Conservation (phyloP, 2,329 filamentous ascomycete species). For the Cordyceps militaris region DNA sequence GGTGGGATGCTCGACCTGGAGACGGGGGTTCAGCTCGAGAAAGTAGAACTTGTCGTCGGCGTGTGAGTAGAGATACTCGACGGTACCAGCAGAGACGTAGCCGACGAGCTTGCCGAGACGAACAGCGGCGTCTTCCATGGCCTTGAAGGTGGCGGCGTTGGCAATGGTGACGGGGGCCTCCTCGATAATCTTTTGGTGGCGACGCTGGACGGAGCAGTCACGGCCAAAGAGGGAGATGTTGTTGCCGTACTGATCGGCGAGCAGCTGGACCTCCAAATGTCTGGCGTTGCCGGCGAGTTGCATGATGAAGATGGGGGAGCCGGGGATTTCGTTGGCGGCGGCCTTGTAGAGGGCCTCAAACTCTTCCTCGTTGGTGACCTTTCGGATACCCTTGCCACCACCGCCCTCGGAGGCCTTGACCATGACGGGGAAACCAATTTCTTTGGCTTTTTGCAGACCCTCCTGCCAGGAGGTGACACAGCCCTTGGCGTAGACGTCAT, state of each 20-base stretch:
- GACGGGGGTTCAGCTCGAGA: slow-evolving; percentile 94
- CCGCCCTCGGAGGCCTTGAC: slow-evolving; percentile 99
- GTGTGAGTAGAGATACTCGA: slow-evolving; percentile 98
- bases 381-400: slow-evolving; percentile 98
- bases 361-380: slow-evolving; percentile 76
- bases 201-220: slow-evolving; percentile 96
- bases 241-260: slow-evolving; percentile 99
- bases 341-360: slow-evolving; percentile 89
- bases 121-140: slow-evolving; percentile 95
- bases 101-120: slow-evolving; percentile 89
- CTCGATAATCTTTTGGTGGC: slow-evolving; percentile 99
- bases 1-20: slow-evolving; percentile 98
- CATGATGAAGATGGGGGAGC: slow-evolving; percentile 99
- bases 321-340: slow-evolving; percentile 93
- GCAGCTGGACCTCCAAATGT: slow-evolving; percentile 93
- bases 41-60: slow-evolving; percentile 99
- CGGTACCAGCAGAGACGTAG: slow-evolving; percentile 97
- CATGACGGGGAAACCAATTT: slow-evolving; percentile 99
- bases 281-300: slow-evolving; percentile 94
- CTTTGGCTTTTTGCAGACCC: slow-evolving; percentile 74
- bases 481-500: slow-evolving; percentile 79
- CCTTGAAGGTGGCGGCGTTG: slow-evolving; percentile 78
- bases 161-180: slow-evolving; percentile 97
- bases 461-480: slow-evolving; percentile 88
- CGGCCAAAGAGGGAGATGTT: slow-evolving; percentile 98